Evolutionary conservation across 176 grass and related monocot species (phyloP), one percentile per base, ranked within the genome.

Genomic region (Aegilops bicornis): DNA sequence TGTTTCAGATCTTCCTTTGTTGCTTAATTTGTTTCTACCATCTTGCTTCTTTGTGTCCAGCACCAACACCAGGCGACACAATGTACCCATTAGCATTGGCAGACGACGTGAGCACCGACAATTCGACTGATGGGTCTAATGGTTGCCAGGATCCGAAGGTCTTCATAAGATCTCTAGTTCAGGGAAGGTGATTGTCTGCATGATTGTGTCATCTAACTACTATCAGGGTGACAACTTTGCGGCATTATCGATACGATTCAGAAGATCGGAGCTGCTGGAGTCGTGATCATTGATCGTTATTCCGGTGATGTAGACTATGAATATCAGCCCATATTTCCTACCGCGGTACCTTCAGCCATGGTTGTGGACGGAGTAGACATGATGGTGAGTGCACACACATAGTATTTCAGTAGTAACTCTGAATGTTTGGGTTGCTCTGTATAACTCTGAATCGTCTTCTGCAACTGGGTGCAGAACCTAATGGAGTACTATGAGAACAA

Each of bases 171-270:
- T 81, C 88, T 78, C 87, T 97, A 58, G 92, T 86, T 71, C 74
- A 85, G 79, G 94, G 50, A 97, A 97, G 86, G 60, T 97, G 80
- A 90, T 97, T 69, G 52, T 94, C 17, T 97, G 94, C 64, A 79
- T 83, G 72, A 86, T 83, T 11, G 58, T 82, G 23, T 11, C 62
- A 3, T 82, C 88, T 30, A 88, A 56, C 29, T 86, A 76, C 83
- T 90, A 89, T 22, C 83, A 74, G 40, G 60, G 64, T 11, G n/a
- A 79, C 23, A 39, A 4, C 65, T 73, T 90, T 35, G 73, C 39
- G 65, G 16, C 20, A 82, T 90, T 59, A 7, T 90, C 48, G n/a
- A 90, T 4, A 89, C 86, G 6, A 39, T 97, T 64, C 69, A 91
- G 88, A 92, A 84, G 71, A 87, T 92, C 30, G 89, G 87, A 61